phyloP scores from a whole-genome alignment of 2,329 filamentous ascomycete species.

The Phaeosphaeriaceae sp. region DNA sequence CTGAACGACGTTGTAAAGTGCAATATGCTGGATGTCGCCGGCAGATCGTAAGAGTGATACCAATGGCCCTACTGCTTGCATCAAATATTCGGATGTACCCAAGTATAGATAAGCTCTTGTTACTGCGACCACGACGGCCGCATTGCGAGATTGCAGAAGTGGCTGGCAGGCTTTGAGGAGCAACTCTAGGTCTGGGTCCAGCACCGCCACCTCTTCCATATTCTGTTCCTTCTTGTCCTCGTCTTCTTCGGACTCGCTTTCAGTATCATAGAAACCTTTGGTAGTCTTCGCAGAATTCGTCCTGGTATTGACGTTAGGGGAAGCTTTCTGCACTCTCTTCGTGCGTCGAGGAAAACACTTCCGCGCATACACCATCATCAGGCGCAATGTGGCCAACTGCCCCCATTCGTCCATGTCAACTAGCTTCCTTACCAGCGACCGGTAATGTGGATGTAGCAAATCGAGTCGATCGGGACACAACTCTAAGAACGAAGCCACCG shows the following conservation, averaged over 20 bases:
- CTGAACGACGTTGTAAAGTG: slow-evolving; percentile 93
- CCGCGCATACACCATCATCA: slow-evolving; percentile 85
- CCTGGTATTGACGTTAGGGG: slow-evolving; percentile 40
- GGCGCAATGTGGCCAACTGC: slow-evolving; percentile 79
- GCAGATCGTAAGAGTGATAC: slow-evolving; percentile 84
- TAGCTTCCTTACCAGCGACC: slow-evolving; percentile 82
- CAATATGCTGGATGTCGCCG: slow-evolving; percentile 86
- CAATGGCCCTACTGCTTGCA: slow-evolving; percentile 79
- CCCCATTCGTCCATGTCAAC: slow-evolving; percentile 99
- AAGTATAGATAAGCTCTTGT: slow-evolving; percentile 84
- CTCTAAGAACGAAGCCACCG: slow-evolving; percentile 86
- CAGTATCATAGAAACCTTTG: slow-evolving; percentile 78
- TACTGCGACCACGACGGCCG: slow-evolving; percentile 89
- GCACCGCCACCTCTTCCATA: slow-evolving; percentile 63
- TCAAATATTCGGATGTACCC: slow-evolving; percentile 78
- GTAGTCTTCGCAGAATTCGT: slow-evolving; percentile 52
- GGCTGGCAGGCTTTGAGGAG: slow-evolving; percentile 80
- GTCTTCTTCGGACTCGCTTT: slow-evolving; percentile 48
- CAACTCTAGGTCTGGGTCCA: slow-evolving; percentile 84
- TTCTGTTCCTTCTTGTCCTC: slow-evolving; percentile 53
- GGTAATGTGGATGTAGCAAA: slow-evolving; percentile 89
- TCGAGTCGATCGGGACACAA: slow-evolving; percentile 88
- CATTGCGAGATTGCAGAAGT: slow-evolving; percentile 91
- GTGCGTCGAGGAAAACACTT: slow-evolving; percentile 82
- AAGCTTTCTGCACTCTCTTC: slow-evolving; percentile 63